These are phyloP conservation scores for Skeletonema menzelii DNA, from an alignment of 108 stramenopile species.

Conservation along the genomic window DNA sequence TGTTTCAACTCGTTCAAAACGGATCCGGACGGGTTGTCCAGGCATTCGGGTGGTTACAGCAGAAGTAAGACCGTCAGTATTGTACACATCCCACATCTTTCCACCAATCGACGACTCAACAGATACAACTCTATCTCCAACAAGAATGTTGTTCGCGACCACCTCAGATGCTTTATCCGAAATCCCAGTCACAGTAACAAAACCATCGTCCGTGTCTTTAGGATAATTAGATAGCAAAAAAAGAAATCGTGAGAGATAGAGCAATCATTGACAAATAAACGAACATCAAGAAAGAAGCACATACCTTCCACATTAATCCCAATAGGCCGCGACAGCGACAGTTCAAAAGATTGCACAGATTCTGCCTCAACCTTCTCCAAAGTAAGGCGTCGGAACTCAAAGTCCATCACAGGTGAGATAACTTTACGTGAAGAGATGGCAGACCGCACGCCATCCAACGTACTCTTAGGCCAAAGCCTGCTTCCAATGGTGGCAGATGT, in stretches of 20 bases:
- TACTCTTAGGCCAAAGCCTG: slow-evolving; percentile 80
- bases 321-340: slow-evolving; percentile 69
- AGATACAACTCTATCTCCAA: slow-evolving; percentile 78
- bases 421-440: slow-evolving; percentile 70
- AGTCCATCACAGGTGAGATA: slow-evolving; percentile 39
- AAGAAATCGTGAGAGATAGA: not conserved
- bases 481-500: slow-evolving; percentile 76
- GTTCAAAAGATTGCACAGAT: slow-evolving; percentile 51
- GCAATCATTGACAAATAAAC: not conserved
- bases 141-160: slow-evolving; percentile 58
- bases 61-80: slow-evolving; percentile 79
- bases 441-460: slow-evolving; percentile 78
- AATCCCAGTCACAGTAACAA: slow-evolving; percentile 70
- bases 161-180: slow-evolving; percentile 60
- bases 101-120: slow-evolving; percentile 78
- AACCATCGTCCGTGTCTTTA: slow-evolving; percentile 78
- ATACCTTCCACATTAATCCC: slow-evolving; percentile 79
- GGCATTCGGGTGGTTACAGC: slow-evolving; percentile 80
- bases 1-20: slow-evolving; percentile 62
- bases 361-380: slow-evolving; percentile 10
- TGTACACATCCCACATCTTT: slow-evolving; percentile 85
- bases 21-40: slow-evolving; percentile 69
- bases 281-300: slow-evolving; percentile 1
- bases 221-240: not conserved
- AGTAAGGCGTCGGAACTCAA: slow-evolving; percentile 60